Base-by-base conservation (phyloP, 2,329 filamentous ascomycete species). In the Hypoxylon sp. region DNA sequence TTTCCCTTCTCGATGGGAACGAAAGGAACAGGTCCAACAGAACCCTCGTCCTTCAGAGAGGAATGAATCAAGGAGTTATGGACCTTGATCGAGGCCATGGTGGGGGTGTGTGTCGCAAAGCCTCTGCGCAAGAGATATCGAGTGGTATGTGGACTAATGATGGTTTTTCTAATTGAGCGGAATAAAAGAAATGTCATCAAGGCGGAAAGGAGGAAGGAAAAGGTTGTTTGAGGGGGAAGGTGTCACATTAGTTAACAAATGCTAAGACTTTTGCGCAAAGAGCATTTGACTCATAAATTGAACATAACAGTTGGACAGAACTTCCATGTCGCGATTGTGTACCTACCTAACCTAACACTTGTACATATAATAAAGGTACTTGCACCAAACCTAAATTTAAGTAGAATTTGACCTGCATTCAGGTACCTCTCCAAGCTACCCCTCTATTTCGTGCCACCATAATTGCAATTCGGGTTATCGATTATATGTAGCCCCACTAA, bases 31-130 rank as follows among this genome's bases (percentile, higher is more conserved):
- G 92, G 90, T 7, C 78, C 78, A 54, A 88, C 82, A 7, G 90
- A 78, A 63, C 75, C 88, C n/a, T n/a, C n/a, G n/a, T n/a, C n/a
- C n/a, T n/a, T n/a, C n/a, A n/a, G n/a, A n/a, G n/a, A n/a, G n/a
- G n/a, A n/a, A n/a, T n/a, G n/a, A n/a, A n/a, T n/a, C 65, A 96
- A 76, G 4, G 88, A 91, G 73, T 94, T 95, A 78, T 87, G 90
- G 60, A 96, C 78, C 67, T 84, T 87, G 63, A 95, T 76, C 36
- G 83, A 73, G 64, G 77, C 76, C 78, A 81, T 79, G 64, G 63
- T 66, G 63, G 65, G 59, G n/a, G n/a, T n/a, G 56, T 67, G 55
- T 48, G 70, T 73, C 63, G 66, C 62, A 53, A 73, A 69, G 55
- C 61, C 50, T 67, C 71, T 64, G 37, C 38, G 48, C 9, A 51